These are phyloP conservation scores for Clitopilus hobsonii DNA, from an alignment of 768 basidiomycete species.

Conservation along the genomic window DNA sequence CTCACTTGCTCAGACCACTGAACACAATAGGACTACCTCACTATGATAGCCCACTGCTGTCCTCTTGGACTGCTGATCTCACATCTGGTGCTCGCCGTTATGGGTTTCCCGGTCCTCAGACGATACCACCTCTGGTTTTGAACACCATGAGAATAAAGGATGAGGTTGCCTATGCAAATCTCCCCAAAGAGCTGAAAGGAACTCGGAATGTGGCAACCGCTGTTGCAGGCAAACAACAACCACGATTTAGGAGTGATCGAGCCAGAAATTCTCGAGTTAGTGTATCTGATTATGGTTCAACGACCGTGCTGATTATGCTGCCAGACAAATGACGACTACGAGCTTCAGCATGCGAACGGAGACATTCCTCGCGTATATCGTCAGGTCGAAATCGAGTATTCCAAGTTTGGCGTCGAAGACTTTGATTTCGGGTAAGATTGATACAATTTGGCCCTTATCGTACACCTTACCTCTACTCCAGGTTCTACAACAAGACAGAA, in stretches of 20 bases:
- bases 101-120: constrained; percentile 54
- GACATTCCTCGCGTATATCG: constrained; percentile 80
- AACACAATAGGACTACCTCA: constrained; percentile 87
- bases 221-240: constrained; percentile 48
- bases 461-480: constrained; percentile 21
- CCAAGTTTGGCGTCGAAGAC: constrained; percentile 97
- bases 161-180: constrained; percentile 82
- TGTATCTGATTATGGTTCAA: constrained; percentile 8
- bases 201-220: constrained; percentile 71
- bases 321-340: constrained; percentile 47
- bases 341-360: constrained; percentile 46
- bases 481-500: constrained; percentile 90
- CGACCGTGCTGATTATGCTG: neutral
- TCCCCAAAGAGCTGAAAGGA: constrained; percentile 83
- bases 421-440: constrained; percentile 90
- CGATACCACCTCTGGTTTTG: constrained; percentile 77
- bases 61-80: constrained; percentile 54
- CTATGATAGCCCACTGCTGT: constrained; percentile 72
- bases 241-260: constrained; percentile 86
- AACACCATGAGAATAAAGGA: constrained; percentile 82
- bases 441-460: neutral
- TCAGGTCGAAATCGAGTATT: constrained; percentile 96
- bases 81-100: constrained; percentile 37
- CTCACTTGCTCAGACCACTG: constrained; percentile 55
- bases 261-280: constrained; percentile 42